Conservation (phyloP, 495 filamentous ascomycete genomes). For the Aspergillus homomorphus region DNA sequence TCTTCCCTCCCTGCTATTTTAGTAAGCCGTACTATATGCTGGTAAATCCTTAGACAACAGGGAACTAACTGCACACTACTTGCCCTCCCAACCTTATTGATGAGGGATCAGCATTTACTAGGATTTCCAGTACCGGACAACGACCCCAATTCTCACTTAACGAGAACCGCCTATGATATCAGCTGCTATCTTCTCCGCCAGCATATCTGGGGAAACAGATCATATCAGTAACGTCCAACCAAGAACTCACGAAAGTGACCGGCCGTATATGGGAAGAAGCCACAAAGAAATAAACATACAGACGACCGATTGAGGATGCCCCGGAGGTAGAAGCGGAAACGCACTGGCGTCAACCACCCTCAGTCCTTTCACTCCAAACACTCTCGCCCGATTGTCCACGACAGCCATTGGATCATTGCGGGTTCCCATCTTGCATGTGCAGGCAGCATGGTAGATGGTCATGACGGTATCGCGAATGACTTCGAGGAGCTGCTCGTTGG, state of each 20-base stretch:
- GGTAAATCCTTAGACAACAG: no score
- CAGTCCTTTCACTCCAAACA: conserved; percentile 49
- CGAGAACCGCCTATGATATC: conserved; percentile 37
- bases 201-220: conserved; percentile 35
- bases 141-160: not conserved
- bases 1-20: no score
- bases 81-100: no score
- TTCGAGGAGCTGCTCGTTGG: conserved; percentile 50
- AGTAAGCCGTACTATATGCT: no score
- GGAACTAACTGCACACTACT: no score
- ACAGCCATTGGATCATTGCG: conserved; percentile 48
- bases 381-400: conserved; percentile 48
- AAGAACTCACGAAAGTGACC: no score
- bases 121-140: no score
- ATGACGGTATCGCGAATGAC: conserved; percentile 39
- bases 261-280: no score
- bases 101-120: no score
- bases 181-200: conserved; percentile 61
- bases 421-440: conserved; percentile 52
- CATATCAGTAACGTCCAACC: no score
- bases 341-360: conserved; percentile 59
- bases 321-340: conserved; percentile 55
- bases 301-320: conserved; percentile 52
- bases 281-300: no score
- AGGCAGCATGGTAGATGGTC: conserved; percentile 53